phyloP scores from a whole-genome alignment of 805 yeast species.

The Candida pini region DNA sequence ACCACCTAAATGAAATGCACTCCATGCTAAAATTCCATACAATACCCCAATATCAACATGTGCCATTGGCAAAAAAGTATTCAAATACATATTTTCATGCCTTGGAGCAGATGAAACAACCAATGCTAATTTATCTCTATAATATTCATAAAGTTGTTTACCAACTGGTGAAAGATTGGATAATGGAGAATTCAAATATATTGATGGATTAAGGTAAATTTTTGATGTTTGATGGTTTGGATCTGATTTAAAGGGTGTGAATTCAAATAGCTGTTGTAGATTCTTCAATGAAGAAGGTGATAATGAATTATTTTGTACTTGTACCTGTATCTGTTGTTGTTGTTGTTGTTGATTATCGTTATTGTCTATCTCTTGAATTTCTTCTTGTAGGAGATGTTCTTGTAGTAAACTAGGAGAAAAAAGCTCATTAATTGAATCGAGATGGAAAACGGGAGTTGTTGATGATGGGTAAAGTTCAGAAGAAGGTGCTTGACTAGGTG shows the following conservation, averaged over 20 bases:
- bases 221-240: slow-evolving; percentile 7
- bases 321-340: slow-evolving; percentile 1
- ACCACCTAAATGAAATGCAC: slow-evolving; percentile 47
- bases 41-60: slow-evolving; percentile 45
- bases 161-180: slow-evolving; percentile 30
- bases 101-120: slow-evolving; percentile 45
- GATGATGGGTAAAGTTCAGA: too few relatives aligned
- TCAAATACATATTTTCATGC: slow-evolving; percentile 44
- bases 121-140: slow-evolving; percentile 37
- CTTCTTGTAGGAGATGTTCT: neutral
- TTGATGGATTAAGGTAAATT: slow-evolving; percentile 26
- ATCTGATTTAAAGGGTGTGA: slow-evolving; percentile 7
- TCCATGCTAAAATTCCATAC: slow-evolving; percentile 50
- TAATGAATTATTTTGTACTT: slow-evolving; percentile 1
- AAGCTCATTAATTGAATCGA: too few relatives aligned
- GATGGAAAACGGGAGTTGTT: slow-evolving; percentile 2
- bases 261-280: slow-evolving; percentile 11
- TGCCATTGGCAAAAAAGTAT: slow-evolving; percentile 51
- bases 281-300: neutral
- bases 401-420: slow-evolving; percentile 3
- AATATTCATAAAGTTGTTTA: slow-evolving; percentile 40
- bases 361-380: too few relatives aligned
- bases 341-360: too few relatives aligned
- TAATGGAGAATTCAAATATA: slow-evolving; percentile 21
- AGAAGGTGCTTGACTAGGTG: too few relatives aligned